These are phyloP conservation scores for Salix koriyanagi DNA, from an alignment of 345 rosid genomes.

Conservation along the genomic window DNA sequence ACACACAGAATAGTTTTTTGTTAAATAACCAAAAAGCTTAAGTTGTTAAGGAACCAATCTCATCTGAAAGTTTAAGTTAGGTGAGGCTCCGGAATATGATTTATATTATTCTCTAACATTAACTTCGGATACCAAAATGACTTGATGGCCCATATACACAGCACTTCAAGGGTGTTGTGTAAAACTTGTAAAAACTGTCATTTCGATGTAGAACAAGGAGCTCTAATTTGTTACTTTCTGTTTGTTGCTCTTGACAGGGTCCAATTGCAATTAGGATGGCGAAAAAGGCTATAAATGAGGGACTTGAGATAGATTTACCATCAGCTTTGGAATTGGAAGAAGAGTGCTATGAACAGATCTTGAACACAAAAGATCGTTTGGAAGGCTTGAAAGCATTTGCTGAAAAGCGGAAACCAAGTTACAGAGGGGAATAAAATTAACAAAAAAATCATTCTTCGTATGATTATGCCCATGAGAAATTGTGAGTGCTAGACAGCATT, in stretches of 20 bases:
- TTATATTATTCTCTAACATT: too few species aligned
- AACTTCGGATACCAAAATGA: not conserved
- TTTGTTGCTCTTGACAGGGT: slow-evolving; percentile 42
- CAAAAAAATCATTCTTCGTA: not conserved
- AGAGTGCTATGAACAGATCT: slow-evolving; percentile 54
- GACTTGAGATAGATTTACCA: slow-evolving; percentile 50
- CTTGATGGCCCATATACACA: not conserved
- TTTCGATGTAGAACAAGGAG: not conserved
- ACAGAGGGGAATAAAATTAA: slow-evolving; percentile 41
- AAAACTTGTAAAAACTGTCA: not conserved
- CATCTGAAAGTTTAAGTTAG: too few species aligned
- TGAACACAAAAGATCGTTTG: slow-evolving; percentile 70
- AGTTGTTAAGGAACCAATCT: too few species aligned
- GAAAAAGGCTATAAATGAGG: slow-evolving; percentile 69
- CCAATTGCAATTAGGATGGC: slow-evolving; percentile 80
- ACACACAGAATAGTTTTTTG: too few species aligned
- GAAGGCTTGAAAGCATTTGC: slow-evolving; percentile 92
- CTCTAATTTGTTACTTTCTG: not conserved
- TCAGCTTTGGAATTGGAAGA: slow-evolving; percentile 73
- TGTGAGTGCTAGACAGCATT: not conserved
- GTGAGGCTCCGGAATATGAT: too few species aligned
- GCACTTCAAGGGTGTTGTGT: not conserved
- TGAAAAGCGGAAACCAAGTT: slow-evolving; percentile 76
- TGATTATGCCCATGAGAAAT: not conserved
- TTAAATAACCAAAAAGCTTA: too few species aligned